Conservation (phyloP, 2,329 filamentous ascomycete genomes). For the Epicoccum nigrum region DNA sequence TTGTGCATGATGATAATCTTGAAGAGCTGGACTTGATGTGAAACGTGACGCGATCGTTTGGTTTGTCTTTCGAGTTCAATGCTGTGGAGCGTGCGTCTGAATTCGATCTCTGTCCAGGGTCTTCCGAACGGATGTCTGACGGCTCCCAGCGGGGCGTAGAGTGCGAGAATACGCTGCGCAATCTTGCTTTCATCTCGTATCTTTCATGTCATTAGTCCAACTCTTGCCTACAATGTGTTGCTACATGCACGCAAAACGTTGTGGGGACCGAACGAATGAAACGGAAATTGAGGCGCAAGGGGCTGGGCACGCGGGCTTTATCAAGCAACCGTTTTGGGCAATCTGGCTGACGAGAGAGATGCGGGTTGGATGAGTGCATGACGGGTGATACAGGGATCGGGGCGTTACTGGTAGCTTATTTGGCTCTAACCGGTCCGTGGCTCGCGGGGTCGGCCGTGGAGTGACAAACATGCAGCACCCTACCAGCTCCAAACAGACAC, state of each 20-base stretch:
- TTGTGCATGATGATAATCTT: neutral
- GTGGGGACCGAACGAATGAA: neutral
- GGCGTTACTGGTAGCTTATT: conserved; percentile 2
- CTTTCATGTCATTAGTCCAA: neutral
- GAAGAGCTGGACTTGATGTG: conserved; percentile 10
- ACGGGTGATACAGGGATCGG: conserved; percentile 15
- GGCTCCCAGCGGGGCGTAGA: conserved; percentile 13
- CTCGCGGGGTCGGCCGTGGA: conserved; percentile 15
- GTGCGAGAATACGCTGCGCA: conserved; percentile 14
- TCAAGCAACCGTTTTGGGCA: conserved; percentile 5
- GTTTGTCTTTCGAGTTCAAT: neutral
- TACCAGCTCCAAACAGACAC: too few relatives aligned
- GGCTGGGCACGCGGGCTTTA: conserved; percentile 6
- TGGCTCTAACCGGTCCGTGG: conserved; percentile 10
- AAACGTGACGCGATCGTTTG: conserved; percentile 8
- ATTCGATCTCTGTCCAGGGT: conserved; percentile 4
- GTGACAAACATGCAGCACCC: neutral
- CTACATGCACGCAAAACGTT: neutral
- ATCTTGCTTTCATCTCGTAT: conserved; percentile 8
- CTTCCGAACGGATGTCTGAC: conserved; percentile 14
- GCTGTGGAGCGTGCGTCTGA: conserved; percentile 3
- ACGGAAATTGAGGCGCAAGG: neutral
- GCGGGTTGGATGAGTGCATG: conserved; percentile 3
- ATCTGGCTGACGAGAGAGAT: conserved; percentile 10
- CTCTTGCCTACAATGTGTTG: neutral